These are phyloP conservation scores for Hyaloscypha bicolor DNA, from an alignment of 495 filamentous ascomycete genomes.

Conservation along the genomic window DNA sequence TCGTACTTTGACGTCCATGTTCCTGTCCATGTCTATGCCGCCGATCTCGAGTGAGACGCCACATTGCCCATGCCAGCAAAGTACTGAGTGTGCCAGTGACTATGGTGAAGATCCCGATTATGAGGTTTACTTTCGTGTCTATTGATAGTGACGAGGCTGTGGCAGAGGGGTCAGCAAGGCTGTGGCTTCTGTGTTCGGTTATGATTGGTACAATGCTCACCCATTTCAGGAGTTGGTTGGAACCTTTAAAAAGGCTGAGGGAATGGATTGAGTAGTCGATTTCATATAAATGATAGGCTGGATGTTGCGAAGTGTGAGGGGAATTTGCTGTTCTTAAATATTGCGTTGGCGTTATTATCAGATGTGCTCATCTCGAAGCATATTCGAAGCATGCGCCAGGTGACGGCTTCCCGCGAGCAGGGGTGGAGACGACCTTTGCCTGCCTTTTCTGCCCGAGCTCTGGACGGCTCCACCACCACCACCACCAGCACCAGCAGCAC, in stretches of 20 bases:
- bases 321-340: too few species aligned
- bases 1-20: background rate
- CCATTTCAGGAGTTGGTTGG: background rate
- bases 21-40: background rate
- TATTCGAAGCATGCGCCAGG: too few species aligned
- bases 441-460: too few species aligned
- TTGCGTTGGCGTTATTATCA: too few species aligned
- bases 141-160: background rate
- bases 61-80: background rate
- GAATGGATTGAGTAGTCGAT: background rate
- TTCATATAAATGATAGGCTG: too few species aligned
- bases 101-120: conserved; percentile 3
- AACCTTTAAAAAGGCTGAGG: background rate
- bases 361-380: too few species aligned
- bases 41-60: conserved; percentile 7
- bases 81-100: conserved; percentile 1
- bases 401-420: too few species aligned
- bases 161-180: background rate
- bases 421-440: too few species aligned
- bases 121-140: background rate
- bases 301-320: too few species aligned
- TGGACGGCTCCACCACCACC: too few species aligned
- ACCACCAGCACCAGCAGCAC: too few species aligned
- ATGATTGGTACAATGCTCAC: background rate
- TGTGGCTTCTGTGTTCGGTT: background rate